These are phyloP conservation scores for Cubamyces sp. DNA, from an alignment of 768 basidiomycete genomes.

Conservation along the genomic window DNA sequence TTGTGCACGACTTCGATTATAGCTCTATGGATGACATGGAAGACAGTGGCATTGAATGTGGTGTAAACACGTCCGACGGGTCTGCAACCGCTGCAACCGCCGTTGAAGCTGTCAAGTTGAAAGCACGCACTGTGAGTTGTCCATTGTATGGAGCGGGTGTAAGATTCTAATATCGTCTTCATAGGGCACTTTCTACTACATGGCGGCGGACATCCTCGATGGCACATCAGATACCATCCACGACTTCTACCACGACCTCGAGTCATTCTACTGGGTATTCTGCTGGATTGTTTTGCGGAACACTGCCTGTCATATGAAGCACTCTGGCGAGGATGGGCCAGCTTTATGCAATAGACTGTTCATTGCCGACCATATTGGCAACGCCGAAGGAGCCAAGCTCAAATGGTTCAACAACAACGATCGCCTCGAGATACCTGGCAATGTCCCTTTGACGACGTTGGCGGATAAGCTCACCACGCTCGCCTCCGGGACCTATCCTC, in stretches of 20 bases:
- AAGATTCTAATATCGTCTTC: too few species aligned
- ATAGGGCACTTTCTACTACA: conserved; percentile 6
- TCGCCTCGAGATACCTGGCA: background rate
- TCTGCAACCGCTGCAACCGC: background rate
- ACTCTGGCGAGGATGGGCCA: background rate
- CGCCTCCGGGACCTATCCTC: background rate
- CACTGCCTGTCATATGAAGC: background rate
- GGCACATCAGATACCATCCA: background rate
- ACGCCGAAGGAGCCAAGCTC: background rate
- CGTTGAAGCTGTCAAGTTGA: background rate
- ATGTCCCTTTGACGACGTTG: background rate
- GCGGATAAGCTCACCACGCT: background rate
- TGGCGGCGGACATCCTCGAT: conserved; percentile 10
- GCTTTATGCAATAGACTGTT: background rate
- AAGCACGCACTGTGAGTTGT: conserved; percentile 5
- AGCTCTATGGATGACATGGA: background rate
- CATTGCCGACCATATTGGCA: background rate
- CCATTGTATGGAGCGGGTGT: too few species aligned
- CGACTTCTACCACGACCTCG: conserved; percentile 8
- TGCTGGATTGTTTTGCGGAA: conserved; percentile 14
- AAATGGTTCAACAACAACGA: background rate
- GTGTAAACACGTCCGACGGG: background rate
- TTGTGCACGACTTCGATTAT: conserved; percentile 25
- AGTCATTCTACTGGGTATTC: conserved; percentile 23
- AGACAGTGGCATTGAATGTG: background rate